Evolutionary conservation across 202 grass and related monocot genomes (phyloP).

Genomic region (Digitaria exilis): DNA sequence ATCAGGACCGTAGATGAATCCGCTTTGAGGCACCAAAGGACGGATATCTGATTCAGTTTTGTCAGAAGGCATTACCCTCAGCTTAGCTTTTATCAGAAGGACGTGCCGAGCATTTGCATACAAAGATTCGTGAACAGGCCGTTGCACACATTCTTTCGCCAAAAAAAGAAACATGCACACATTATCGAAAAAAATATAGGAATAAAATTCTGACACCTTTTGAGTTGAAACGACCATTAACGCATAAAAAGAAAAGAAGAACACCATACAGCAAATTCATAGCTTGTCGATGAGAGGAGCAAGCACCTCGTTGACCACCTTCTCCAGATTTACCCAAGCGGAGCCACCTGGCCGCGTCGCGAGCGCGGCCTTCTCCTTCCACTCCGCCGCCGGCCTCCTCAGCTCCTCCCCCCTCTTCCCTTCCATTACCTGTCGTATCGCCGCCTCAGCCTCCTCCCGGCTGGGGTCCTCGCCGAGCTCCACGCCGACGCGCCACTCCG

Average conservation of each 20-base stretch:
- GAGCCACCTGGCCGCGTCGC: background rate
- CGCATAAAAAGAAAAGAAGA: background rate
- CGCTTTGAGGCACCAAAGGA: too few species aligned
- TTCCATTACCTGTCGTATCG: slow-evolving; percentile 3
- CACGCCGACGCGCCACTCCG: slow-evolving; percentile 41
- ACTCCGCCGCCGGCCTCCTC: background rate
- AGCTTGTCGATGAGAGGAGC: background rate
- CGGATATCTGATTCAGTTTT: too few species aligned
- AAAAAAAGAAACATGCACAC: too few species aligned
- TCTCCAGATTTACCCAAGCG: slow-evolving; percentile 42
- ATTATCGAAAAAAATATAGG: too few species aligned
- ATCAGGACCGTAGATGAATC: too few species aligned
- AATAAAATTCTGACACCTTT: background rate
- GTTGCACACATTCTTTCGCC: too few species aligned
- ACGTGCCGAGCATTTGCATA: too few species aligned
- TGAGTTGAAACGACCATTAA: background rate
- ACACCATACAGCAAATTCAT: background rate
- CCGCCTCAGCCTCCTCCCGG: background rate
- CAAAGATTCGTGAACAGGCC: too few species aligned
- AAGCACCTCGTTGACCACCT: slow-evolving; percentile 25
- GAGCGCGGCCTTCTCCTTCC: slow-evolving; percentile 31
- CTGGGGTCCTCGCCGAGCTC: background rate
- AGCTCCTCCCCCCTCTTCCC: background rate
- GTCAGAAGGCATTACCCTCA: too few species aligned
- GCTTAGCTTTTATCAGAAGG: too few species aligned